Base-by-base conservation (phyloP, 352 stramenopile genomes). In the Pythium volutum region DNA sequence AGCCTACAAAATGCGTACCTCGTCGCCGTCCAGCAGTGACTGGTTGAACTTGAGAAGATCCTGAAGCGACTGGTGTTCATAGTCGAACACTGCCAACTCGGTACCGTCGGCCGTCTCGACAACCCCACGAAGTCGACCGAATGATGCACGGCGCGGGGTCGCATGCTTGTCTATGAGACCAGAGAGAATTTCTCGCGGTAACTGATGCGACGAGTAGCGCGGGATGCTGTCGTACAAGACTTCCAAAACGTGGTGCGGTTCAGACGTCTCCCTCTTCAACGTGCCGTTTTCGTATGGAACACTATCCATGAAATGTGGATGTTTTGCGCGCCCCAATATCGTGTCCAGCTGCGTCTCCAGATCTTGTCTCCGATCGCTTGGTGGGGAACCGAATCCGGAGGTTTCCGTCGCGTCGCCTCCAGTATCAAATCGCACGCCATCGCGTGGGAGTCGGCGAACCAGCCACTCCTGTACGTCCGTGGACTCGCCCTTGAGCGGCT, bases 41-140 rank as follows among this genome's bases (percentile, higher is more conserved):
- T 64, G 74, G 63, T 92, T 91, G 56, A 88, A 89, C 58, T 84
- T 87, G 46, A 90, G 70, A 34, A 92, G 73, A 33, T 88, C 79
- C 18, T 81, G 77, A 7, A 92, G 55, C n/a, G 81, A 82, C 47
- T 88, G 73, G 4, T 69, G 47, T 43, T 88, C 70, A 59, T 92
- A 90, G 27, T 89, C 82, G 38, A 88, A 83, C 16, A 94, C 69
- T 2, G 72, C 76, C 31, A 89, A 68, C 50, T 64, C 29, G 8
- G 59, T 38, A 0, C 41, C 27, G n/a, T 50, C 42, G 42, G 48
- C 26, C 4, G 41, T 45, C 27, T 52, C 48, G 31, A 79, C 62
- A 0, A 91, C 47, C 0, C 81, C 81, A 14, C 71, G 64, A 9
- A 91, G 29, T 2, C 57, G 47, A 11, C 67, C 68, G 16, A 88